Conservation (phyloP, 2,329 filamentous ascomycete species). For the Periglandula ipomoeae region DNA sequence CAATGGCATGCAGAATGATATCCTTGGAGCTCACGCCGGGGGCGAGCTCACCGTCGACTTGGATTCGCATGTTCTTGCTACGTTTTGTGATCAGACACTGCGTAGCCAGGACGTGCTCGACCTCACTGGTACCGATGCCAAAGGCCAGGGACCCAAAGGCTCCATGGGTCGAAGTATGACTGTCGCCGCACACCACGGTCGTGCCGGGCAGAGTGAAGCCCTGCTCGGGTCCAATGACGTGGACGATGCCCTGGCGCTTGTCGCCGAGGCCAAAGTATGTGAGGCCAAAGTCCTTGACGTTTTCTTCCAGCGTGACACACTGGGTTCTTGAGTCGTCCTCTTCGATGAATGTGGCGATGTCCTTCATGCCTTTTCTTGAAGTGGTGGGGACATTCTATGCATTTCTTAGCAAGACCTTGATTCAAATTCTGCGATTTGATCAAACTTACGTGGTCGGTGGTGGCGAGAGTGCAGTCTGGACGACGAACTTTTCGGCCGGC, state of each 20-base stretch:
- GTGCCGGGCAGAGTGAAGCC: slow-evolving; percentile 96
- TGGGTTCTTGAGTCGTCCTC: slow-evolving; percentile 90
- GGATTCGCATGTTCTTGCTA: slow-evolving; percentile 98
- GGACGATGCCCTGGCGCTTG: slow-evolving; percentile 95
- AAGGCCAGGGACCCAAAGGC: slow-evolving; percentile 93
- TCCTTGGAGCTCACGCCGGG: slow-evolving; percentile 96
- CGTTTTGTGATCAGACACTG: slow-evolving; percentile 90
- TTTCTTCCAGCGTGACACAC: slow-evolving; percentile 93
- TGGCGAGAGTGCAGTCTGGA: slow-evolving; percentile 93
- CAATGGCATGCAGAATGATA: slow-evolving; percentile 86
- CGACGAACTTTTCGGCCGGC: slow-evolving; percentile 79
- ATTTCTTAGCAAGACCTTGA: slow-evolving; percentile 8
- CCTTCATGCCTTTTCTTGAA: slow-evolving; percentile 86
- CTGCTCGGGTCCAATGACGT: slow-evolving; percentile 97
- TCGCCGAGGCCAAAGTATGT: slow-evolving; percentile 96
- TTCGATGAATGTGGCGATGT: slow-evolving; percentile 86
- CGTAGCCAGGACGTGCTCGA: slow-evolving; percentile 95
- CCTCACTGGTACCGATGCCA: slow-evolving; percentile 95
- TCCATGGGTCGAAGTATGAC: slow-evolving; percentile 95
- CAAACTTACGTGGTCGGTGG: slow-evolving; percentile 80
- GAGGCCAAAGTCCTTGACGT: slow-evolving; percentile 91
- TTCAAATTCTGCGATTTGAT: too few relatives aligned
- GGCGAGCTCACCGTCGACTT: slow-evolving; percentile 82
- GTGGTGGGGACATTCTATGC: slow-evolving; percentile 83
- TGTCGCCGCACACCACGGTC: slow-evolving; percentile 95